Evolutionary conservation across 2,329 filamentous ascomycete genomes (phyloP), one percentile per base, ranked within the genome.

Genomic region (Fusarium sp.): DNA sequence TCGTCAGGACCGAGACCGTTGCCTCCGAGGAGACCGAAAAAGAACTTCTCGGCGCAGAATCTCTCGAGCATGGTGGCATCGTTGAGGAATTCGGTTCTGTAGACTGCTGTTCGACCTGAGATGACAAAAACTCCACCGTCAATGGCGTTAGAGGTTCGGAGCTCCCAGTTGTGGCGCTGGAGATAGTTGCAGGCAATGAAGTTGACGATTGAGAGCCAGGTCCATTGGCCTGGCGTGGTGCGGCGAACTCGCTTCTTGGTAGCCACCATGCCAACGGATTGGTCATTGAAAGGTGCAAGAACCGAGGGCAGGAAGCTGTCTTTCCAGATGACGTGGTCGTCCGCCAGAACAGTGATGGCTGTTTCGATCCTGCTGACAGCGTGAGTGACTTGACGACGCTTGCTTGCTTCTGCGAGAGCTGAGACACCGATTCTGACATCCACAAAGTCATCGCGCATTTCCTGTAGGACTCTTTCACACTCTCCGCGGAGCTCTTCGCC

Each of bases 121-220:
- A 91, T 80, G 1, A 88, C 86, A 51, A 88, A 89, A 18, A 89
- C 82, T 10, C 87, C 87, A 9, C 87, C 88, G 60, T 91, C 89
- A 10, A 91, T 78, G 7, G 84, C 80, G 65, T 87, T 88, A 7
- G 86, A 86, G 0, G 87, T 81, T 1, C 85, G 82, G 55, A 88
- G 86, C 73, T 91, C 89, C 75, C 87, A 91, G 73, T 90, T 90
- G 76, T 90, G 87, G 0, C 89, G 86, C 69, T 87, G 84, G 1
- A 91, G 83, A 73, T 91, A 90, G n/a, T 84, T 76, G 31, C 85
- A 85, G 0, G 86, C 88, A 16, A 91, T 79, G 73, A 89, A 84
- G 76, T 91, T 90, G 76, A 82, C 83, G 55, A 85, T 77, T 0
- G 78, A 78, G 1, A 37, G 31, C 57, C 77, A 77, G 6, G 57